Conservation (phyloP, 2,329 filamentous ascomycete species). For the Helminthosporium solani region DNA sequence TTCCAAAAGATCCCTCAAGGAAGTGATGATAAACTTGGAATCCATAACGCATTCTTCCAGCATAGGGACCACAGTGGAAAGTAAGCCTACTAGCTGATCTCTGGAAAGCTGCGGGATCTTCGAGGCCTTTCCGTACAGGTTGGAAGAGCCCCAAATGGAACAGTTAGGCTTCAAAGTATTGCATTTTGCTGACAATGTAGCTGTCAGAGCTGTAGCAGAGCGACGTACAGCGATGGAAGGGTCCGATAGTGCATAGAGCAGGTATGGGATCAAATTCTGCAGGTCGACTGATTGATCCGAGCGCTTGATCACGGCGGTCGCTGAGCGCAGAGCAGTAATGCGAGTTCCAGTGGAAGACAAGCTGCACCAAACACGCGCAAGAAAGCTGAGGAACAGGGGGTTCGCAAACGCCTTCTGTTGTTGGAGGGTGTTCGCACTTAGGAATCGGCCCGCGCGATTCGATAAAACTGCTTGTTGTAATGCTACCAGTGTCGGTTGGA, state of each 20-base stretch:
- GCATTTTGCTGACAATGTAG: slow-evolving; percentile 21
- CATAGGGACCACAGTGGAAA: slow-evolving; percentile 69
- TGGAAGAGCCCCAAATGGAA: slow-evolving; percentile 30
- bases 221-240: slow-evolving; percentile 73
- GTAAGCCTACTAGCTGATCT: slow-evolving; percentile 60
- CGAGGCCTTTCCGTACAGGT: slow-evolving; percentile 61
- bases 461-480: slow-evolving; percentile 33
- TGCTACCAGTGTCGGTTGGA: slow-evolving; percentile 32
- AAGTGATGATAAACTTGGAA: slow-evolving; percentile 64
- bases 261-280: slow-evolving; percentile 81
- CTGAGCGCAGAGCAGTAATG: slow-evolving; percentile 66
- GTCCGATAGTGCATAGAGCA: slow-evolving; percentile 73
- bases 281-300: slow-evolving; percentile 59
- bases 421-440: slow-evolving; percentile 57
- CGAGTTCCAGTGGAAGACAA: slow-evolving; percentile 69
- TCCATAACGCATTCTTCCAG: slow-evolving; percentile 88
- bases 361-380: slow-evolving; percentile 72
- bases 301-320: slow-evolving; percentile 23
- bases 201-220: slow-evolving; percentile 68
- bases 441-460: slow-evolving; percentile 45
- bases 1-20: slow-evolving; percentile 63
- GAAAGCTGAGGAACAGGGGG: slow-evolving; percentile 72
- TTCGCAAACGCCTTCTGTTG: slow-evolving; percentile 58
- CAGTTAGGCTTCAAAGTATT: slow-evolving; percentile 38
- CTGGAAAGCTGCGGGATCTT: slow-evolving; percentile 59